Conservation (phyloP, 2,329 filamentous ascomycete genomes). For the Hymenoscyphus occultus region DNA sequence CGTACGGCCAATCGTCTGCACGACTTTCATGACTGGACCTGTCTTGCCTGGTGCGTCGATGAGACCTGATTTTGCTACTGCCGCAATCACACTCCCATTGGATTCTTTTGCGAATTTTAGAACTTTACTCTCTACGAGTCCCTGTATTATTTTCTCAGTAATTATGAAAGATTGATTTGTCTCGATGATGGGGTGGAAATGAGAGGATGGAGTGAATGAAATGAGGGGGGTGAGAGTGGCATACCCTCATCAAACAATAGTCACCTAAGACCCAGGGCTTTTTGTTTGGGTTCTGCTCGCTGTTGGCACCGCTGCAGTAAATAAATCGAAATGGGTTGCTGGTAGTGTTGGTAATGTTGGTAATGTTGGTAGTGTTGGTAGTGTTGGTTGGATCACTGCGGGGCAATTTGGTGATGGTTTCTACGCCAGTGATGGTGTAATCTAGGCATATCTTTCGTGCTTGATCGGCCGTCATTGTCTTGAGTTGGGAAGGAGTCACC, state of each 20-base stretch:
- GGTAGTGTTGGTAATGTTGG: background rate
- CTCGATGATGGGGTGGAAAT: background rate
- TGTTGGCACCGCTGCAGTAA: slow-evolving; percentile 47
- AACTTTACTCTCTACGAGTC: slow-evolving; percentile 45
- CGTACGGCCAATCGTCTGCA: slow-evolving; percentile 24
- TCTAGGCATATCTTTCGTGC: slow-evolving; percentile 43
- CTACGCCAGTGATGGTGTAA: slow-evolving; percentile 37
- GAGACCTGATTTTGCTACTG: slow-evolving; percentile 44
- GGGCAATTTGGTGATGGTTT: slow-evolving; percentile 33
- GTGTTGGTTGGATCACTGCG: background rate
- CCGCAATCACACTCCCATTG: slow-evolving; percentile 39
- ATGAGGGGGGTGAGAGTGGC: slow-evolving; percentile 18
- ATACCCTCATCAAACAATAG: slow-evolving; percentile 48
- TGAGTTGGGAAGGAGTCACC: slow-evolving; percentile 41
- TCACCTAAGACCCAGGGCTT: slow-evolving; percentile 39
- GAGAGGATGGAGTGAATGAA: background rate
- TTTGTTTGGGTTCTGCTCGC: slow-evolving; percentile 46
- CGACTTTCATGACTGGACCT: slow-evolving; percentile 19
- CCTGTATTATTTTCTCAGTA: slow-evolving; percentile 36
- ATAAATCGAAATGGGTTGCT: slow-evolving; percentile 46
- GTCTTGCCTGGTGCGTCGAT: slow-evolving; percentile 37
- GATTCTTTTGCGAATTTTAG: slow-evolving; percentile 42
- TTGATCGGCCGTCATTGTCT: slow-evolving; percentile 36
- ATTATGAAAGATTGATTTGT: background rate
- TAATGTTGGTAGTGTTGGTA: background rate